phyloP scores from a whole-genome alignment of 495 filamentous ascomycete genomes.

The Glutinoglossum americanum region DNA sequence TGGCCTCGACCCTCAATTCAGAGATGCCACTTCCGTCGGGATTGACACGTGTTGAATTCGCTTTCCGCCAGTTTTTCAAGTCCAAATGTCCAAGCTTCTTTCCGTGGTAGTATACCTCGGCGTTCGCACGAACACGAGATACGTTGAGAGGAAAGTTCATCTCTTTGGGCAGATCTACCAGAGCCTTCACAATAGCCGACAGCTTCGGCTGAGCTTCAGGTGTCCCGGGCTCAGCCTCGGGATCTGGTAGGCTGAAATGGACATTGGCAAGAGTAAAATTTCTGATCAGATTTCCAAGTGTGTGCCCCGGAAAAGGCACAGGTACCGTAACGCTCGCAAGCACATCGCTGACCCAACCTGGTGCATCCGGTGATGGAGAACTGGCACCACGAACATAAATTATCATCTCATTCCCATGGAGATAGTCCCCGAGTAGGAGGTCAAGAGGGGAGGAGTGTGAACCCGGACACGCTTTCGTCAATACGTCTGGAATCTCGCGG shows the following conservation, averaged over 20 bases:
- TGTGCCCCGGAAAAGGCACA: conserved; percentile 58
- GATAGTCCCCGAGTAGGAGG: conserved; percentile 56
- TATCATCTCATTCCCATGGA: conserved; percentile 53
- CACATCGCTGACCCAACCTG: conserved; percentile 61
- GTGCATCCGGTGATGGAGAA: conserved; percentile 38
- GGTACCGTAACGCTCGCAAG: conserved; percentile 67
- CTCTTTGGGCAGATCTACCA: conserved; percentile 56
- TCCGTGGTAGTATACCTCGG: conserved; percentile 56
- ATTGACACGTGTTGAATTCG: conserved; percentile 42
- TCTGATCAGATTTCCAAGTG: conserved; percentile 58
- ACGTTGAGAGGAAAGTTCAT: conserved; percentile 71
- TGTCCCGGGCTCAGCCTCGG: conserved; percentile 50
- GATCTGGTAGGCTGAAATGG: conserved; percentile 61
- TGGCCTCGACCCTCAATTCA: conserved; percentile 45
- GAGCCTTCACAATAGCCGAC: conserved; percentile 58
- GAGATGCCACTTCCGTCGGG: conserved; percentile 27
- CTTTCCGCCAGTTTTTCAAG: conserved; percentile 59
- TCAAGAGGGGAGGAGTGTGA: conserved; percentile 66
- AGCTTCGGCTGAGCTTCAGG: conserved; percentile 54
- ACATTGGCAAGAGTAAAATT: conserved; percentile 72
- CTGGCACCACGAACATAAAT: conserved; percentile 63
- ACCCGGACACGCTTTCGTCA: conserved; percentile 51
- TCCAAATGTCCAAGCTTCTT: conserved; percentile 58
- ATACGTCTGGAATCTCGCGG: conserved; percentile 40
- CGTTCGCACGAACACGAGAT: conserved; percentile 44